phyloP scores from a whole-genome alignment of 495 filamentous ascomycete genomes.

The Eremomyces bilateralis region DNA sequence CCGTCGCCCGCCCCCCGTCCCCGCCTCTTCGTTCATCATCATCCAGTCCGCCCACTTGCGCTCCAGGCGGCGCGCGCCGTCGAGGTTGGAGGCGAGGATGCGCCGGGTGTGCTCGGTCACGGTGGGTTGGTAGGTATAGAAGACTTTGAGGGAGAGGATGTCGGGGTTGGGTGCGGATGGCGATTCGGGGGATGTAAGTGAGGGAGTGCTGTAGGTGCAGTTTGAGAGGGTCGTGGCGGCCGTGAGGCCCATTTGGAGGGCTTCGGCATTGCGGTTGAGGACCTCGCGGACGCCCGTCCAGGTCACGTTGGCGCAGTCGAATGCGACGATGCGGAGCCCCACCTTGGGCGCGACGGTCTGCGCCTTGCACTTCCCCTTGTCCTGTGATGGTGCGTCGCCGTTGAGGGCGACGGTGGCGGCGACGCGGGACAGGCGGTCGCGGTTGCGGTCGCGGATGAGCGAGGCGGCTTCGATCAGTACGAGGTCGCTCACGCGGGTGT shows the following conservation, averaged over 20 bases:
- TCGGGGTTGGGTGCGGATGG: conserved; percentile 15
- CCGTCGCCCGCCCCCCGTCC: conserved; percentile 31
- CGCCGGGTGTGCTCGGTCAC: conserved; percentile 81
- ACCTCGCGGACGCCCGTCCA: conserved; percentile 85
- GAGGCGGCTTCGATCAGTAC: conserved; percentile 70
- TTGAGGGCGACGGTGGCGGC: conserved; percentile 9
- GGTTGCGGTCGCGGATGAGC: conserved; percentile 35
- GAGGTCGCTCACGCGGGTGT: conserved; percentile 74
- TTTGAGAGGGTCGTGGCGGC: conserved; percentile 6
- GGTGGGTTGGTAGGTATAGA: conserved; percentile 85
- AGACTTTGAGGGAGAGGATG: conserved; percentile 74
- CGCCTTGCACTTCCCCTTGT: too few relatives aligned
- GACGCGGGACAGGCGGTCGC: conserved; percentile 35
- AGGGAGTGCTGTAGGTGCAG: conserved; percentile 13
- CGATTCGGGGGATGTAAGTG: conserved; percentile 12
- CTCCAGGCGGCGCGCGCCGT: conserved; percentile 50
- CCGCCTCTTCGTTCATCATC: conserved; percentile 74
- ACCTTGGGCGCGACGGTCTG: too few relatives aligned
- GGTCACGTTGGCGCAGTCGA: conserved; percentile 75
- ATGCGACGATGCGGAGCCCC: conserved; percentile 60
- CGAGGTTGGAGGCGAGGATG: conserved; percentile 51
- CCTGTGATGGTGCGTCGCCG: background rate
- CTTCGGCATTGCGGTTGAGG: conserved; percentile 58
- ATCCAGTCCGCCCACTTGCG: conserved; percentile 88
- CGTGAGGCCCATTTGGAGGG: conserved; percentile 16